A percentile compares a stretch with the other conserved stretches of the same genome.
Conservation (phyloP, 306 rosid genomes). For the Prosopis cineraria region DNA sequence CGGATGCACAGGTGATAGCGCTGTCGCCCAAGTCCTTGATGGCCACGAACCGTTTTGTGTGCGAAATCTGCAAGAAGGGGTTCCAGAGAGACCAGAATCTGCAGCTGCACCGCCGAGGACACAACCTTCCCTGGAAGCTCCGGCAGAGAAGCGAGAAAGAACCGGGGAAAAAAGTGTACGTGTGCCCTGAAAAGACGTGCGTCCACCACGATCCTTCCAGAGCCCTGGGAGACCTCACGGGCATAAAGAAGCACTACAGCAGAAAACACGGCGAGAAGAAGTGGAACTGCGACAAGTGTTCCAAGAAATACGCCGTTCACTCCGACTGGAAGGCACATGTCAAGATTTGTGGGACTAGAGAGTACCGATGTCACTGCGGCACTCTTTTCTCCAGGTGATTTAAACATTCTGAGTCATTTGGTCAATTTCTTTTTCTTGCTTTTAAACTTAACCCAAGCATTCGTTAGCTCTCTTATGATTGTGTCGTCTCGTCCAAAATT, state of each 20-base stretch:
- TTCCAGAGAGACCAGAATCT: slow-evolving; percentile 4
- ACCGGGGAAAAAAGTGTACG: slow-evolving; percentile 73
- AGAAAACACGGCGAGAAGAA: not conserved
- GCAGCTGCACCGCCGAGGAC: slow-evolving; percentile 9
- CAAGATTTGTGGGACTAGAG: not conserved
- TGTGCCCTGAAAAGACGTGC: slow-evolving; percentile 85
- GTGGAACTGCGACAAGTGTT: not conserved
- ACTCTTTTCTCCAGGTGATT: slow-evolving; percentile 77
- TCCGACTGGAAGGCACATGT: not conserved
- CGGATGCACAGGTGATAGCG: not conserved
- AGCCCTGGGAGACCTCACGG: not conserved
- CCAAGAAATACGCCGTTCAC: slow-evolving; percentile 11
- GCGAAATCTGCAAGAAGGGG: slow-evolving; percentile 4
- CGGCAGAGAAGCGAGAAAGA: slow-evolving; percentile 63
- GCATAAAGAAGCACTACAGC: not conserved
- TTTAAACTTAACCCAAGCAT: not conserved
- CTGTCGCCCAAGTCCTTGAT: not conserved
- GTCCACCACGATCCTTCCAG: slow-evolving; percentile 82
- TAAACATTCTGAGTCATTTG: not conserved
- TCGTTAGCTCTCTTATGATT: not conserved
- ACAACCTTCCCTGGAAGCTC: slow-evolving; percentile 1
- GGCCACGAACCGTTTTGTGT: not conserved
- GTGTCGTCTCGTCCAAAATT: not conserved
- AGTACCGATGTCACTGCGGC: not conserved
- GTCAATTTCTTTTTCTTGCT: not conserved